Base-by-base conservation (phyloP, 805 yeast genomes). In the Yamadazyma sp. region DNA sequence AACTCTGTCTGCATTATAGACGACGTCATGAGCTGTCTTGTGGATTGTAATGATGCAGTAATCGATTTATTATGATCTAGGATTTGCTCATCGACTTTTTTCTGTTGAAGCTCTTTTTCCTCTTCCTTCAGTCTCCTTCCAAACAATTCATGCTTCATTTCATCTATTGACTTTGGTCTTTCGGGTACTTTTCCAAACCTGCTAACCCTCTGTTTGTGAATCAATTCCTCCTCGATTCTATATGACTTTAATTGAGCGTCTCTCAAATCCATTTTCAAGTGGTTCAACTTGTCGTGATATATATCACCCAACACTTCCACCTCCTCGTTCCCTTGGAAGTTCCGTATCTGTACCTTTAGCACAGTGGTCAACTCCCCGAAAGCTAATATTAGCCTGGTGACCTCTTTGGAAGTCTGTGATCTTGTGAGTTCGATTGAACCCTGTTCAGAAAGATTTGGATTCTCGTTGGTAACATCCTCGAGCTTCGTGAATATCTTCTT, bases 1-100 rank as follows among this genome's bases (percentile, higher is more conserved):
- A 73, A 56, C 40, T 76, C 81, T 9, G 76, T 70, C 39, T 77
- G 77, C 44, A 77, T 47, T 2, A 75, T 60, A 0, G 79, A 66
- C 17, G 77, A 63, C 29, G 73, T 65, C 60, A 77, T 57, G 43
- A 77, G 51, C 30, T 71, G 71, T 39, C 72, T 63, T 0, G 80
- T 68, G 5, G 66, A 60, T 48, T 75, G 77, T 20, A 76, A 57
- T 15, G 73, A 62, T 16, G 62, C 51, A 1, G 80, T 73, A 30
- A 77, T 70, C 37, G 62, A 57, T 25, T 66, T 60, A 51, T 77
- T 77, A 30, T 72, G 74, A 20, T 61, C 57, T 16, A 73, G 53
- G 5, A 77, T 52, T 45, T 69, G 69, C 15, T 72, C 69, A 23
- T 71, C 67, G 4, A 59, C 47, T 0, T 63, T 46, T 17, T 58